A percentile compares a stretch with the other conserved stretches of the same genome.
Evolutionary conservation across 73 alveolate genomes (phyloP).

Genomic region (Durusdinium trenchii): DNA sequence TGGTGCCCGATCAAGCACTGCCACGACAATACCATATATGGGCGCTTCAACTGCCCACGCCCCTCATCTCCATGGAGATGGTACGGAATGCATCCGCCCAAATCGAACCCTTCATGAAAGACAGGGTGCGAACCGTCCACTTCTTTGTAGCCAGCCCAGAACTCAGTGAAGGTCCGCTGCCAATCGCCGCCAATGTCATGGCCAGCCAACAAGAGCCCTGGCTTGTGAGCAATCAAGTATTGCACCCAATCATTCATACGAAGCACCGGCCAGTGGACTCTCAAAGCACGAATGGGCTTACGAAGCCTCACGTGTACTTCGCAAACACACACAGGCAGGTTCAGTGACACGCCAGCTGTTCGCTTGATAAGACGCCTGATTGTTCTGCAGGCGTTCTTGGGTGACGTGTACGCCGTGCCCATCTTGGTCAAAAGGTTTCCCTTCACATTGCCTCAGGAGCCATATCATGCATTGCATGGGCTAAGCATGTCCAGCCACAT

Average conservation of each 20-base stretch:
- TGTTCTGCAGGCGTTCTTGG: neutral
- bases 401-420: neutral
- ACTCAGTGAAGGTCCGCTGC: neutral
- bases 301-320: neutral
- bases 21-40: neutral
- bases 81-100: neutral
- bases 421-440: neutral
- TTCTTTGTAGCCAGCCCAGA: slow-evolving; percentile 12
- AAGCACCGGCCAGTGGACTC: neutral
- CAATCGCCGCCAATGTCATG: neutral
- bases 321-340: neutral
- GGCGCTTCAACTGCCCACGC: neutral
- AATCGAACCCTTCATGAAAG: neutral
- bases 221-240: neutral
- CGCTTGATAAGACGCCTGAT: neutral
- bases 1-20: neutral
- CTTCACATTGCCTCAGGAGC: neutral
- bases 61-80: slow-evolving; percentile 28
- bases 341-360: neutral
- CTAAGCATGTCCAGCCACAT: too few species aligned
- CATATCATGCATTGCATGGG: neutral
- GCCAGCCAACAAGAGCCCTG: neutral
- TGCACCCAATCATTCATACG: neutral
- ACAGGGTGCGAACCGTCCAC: neutral
- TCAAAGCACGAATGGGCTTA: neutral